Base-by-base conservation (phyloP, 305 asterid genomes). In the Fraxinus baroniana region DNA sequence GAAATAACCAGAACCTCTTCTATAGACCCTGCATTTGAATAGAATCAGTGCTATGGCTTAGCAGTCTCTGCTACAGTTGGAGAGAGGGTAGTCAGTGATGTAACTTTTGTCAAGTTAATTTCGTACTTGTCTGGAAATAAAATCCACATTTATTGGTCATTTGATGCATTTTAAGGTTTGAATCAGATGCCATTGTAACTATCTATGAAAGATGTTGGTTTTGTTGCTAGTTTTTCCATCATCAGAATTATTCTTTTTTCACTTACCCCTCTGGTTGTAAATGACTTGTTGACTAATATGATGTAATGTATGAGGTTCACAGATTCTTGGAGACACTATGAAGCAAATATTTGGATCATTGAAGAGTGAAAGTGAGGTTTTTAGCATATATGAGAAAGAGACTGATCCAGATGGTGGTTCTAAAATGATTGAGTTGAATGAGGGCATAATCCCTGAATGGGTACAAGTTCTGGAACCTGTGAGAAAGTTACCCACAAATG, bases 401-500 rank as follows among this genome's bases (percentile, higher is more conserved):
- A 81, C 90, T 81, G 95, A 91, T 87, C 86, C 82, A 72, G 82
- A 72, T 44, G 90, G 87, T 81, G 79, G 91, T 83, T 15, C 76
- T 13, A 89, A 85, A 81, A 83, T 83, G 57, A 62, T 79, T 64
- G 93, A 90, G 83, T 87, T 80, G 79, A 85, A 86, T 82, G 91
- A 85, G 74, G 91, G 89, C 68, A 87, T 83, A 73, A 78, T 88
- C 79, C 98, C 99, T 83, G 98, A 91, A 82, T 97, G 99, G 99
- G 97, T 97, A 60, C 92, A 85, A 84, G 94, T 81, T 55, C 93
- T 97, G 80, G 99, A 97, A 83, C 99, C 98, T 71, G 99, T 97
- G 74, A 91, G 98, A 85, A 97, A 97, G 92, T 86, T 95, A 35
- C 99, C 99, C 74, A 97, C 99, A 52, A 97, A 97, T 92, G 98